Percentiles rank a stretch among this genome's conserved stretches.
Conservation (phyloP, 1,284 basidiomycete genomes). For the Abortiporus biennis region DNA sequence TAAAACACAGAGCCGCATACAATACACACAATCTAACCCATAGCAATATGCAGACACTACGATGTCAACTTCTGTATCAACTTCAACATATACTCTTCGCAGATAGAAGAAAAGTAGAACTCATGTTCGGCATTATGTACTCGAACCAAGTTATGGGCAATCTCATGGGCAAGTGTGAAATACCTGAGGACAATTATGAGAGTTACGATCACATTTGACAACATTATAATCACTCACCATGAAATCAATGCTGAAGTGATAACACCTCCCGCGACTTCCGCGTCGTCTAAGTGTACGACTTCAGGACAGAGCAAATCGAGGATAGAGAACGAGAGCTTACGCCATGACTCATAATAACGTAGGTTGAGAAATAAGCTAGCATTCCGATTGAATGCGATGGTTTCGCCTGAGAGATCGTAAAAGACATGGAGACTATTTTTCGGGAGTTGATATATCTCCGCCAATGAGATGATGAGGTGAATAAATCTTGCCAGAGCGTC, state of each 20-base stretch:
- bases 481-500: conserved; percentile 65
- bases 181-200: conserved; percentile 48
- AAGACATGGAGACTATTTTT: conserved; percentile 81
- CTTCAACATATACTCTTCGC: conserved; percentile 66
- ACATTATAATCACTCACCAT: conserved; percentile 38
- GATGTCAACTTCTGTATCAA: too few species aligned
- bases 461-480: conserved; percentile 50
- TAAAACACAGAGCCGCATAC: too few species aligned
- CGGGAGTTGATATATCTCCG: conserved; percentile 58
- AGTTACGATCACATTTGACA: background rate
- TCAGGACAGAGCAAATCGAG: conserved; percentile 6
- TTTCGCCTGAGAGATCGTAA: conserved; percentile 73
- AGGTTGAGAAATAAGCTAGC: conserved; percentile 90
- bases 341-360: conserved; percentile 85
- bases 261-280: conserved; percentile 53
- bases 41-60: too few species aligned
- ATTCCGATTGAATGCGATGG: conserved; percentile 92
- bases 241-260: conserved; percentile 74
- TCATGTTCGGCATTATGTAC: conserved; percentile 84
- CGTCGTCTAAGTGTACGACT: conserved; percentile 49
- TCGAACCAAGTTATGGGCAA: conserved; percentile 78
- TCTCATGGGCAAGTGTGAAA: conserved; percentile 90
- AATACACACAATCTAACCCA: too few species aligned
- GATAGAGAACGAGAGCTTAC: conserved; percentile 40
- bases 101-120: conserved; percentile 91